Conservation (phyloP, 495 filamentous ascomycete species). For the Paragyromitra xinjiangensis region DNA sequence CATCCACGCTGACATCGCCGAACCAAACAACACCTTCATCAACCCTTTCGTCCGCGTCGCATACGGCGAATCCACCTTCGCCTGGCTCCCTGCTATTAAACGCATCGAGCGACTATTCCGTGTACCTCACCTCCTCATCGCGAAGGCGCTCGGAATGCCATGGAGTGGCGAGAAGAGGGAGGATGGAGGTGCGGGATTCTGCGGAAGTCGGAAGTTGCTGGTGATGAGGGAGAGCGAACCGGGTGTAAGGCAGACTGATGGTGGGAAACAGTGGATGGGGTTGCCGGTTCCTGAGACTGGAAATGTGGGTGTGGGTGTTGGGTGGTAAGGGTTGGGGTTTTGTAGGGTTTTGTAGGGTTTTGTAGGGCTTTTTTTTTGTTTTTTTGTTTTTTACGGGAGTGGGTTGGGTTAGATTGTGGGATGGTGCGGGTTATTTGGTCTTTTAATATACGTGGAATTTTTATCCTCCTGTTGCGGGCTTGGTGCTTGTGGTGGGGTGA, state of each 20-base stretch:
- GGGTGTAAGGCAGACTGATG: constrained; percentile 54
- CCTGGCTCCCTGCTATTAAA: constrained; percentile 66
- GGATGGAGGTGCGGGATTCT: constrained; percentile 68
- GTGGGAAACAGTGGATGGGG: constrained; percentile 60
- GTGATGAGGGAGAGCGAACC: constrained; percentile 64
- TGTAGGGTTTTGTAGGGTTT: background rate
- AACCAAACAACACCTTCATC: constrained; percentile 69
- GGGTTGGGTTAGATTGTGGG: too few species aligned
- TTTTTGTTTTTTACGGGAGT: background rate
- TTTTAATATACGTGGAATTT: too few species aligned
- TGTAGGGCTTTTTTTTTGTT: background rate
- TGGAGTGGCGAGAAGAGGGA: constrained; percentile 67
- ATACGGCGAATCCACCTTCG: constrained; percentile 66
- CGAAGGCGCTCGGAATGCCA: constrained; percentile 65
- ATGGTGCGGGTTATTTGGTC: background rate
- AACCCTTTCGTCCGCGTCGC: constrained; percentile 78
- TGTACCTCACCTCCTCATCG: constrained; percentile 66
- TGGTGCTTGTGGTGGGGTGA: too few species aligned
- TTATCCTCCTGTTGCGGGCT: too few species aligned
- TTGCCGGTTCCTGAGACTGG: background rate
- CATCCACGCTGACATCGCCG: constrained; percentile 74
- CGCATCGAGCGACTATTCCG: constrained; percentile 69
- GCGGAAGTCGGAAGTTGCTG: constrained; percentile 67
- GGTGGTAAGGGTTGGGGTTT: background rate
- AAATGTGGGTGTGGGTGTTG: background rate